Evolutionary conservation across 2,329 filamentous ascomycete genomes (phyloP).

Genomic region (Xylaria sp.): DNA sequence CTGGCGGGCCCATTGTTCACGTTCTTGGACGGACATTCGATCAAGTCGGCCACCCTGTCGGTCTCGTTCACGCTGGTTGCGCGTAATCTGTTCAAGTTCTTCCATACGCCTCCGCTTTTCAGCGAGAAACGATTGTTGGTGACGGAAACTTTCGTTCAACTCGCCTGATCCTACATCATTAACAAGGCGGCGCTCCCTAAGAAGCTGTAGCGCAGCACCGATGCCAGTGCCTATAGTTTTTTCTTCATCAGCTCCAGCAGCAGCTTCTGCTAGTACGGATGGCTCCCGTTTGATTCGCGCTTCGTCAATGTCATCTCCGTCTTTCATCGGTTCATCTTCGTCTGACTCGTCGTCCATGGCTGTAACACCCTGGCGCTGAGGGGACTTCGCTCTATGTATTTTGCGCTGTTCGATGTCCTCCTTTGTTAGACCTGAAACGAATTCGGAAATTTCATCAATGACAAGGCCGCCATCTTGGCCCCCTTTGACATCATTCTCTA

Average conservation of each 20-base stretch:
- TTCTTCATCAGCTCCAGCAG: conserved; percentile 81
- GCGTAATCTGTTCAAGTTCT: conserved; percentile 77
- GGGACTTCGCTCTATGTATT: conserved; percentile 51
- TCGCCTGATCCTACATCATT: conserved; percentile 66
- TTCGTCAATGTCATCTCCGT: conserved; percentile 55
- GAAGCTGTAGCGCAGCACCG: conserved; percentile 79
- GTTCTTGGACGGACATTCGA: conserved; percentile 87
- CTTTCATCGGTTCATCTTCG: conserved; percentile 54
- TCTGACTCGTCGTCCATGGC: conserved; percentile 53
- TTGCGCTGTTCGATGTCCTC: conserved; percentile 61
- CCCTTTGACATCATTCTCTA: conserved; percentile 52
- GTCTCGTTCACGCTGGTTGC: conserved; percentile 85
- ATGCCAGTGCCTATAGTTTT: conserved; percentile 81
- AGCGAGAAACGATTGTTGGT: conserved; percentile 78
- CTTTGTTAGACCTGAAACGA: conserved; percentile 83
- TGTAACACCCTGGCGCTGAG: conserved; percentile 47
- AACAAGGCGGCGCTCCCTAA: conserved; percentile 84
- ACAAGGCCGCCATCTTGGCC: conserved; percentile 67
- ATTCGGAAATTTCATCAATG: conserved; percentile 96
- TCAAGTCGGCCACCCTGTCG: conserved; percentile 80
- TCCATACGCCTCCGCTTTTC: conserved; percentile 78
- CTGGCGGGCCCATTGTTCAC: conserved; percentile 85
- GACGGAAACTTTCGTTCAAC: conserved; percentile 69
- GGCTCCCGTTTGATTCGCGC: conserved; percentile 53
- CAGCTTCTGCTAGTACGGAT: conserved; percentile 53